Evolutionary conservation across 2,329 filamentous ascomycete species (phyloP).

Genomic region (Aureobasidium sp.): DNA sequence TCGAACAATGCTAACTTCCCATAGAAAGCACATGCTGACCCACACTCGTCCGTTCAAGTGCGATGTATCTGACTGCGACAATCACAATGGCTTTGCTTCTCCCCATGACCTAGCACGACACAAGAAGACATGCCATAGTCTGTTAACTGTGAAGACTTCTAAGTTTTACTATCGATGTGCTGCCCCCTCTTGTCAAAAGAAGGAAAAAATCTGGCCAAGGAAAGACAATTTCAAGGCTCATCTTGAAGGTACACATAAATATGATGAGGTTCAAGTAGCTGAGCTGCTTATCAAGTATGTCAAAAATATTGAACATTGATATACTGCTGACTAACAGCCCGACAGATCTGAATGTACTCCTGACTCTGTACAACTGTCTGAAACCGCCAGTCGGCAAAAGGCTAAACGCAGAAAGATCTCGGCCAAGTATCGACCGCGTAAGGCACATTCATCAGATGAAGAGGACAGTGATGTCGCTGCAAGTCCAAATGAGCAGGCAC

Average conservation of each 20-base stretch:
- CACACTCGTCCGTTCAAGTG: slow-evolving; percentile 10
- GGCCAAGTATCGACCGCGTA: not conserved
- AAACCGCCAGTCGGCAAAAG: not conserved
- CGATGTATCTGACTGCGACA: not conserved
- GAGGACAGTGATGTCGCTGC: not conserved
- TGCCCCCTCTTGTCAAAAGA: slow-evolving; percentile 3
- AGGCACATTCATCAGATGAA: not conserved
- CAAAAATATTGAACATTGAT: accelerated
- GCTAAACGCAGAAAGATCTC: not conserved
- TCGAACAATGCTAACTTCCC: not conserved
- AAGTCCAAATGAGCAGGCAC: not conserved
- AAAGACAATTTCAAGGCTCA: slow-evolving; percentile 13
- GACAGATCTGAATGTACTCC: not conserved
- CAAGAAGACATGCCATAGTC: slow-evolving; percentile 7
- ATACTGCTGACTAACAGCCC: not conserved
- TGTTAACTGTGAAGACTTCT: slow-evolving; percentile 5
- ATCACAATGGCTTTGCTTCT: slow-evolving; percentile 7
- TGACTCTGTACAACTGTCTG: not conserved
- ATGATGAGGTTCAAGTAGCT: not conserved
- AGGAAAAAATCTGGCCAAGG: slow-evolving; percentile 8
- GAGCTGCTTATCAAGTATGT: not conserved
- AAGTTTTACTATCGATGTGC: slow-evolving; percentile 11
- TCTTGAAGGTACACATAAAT: slow-evolving; percentile 7
- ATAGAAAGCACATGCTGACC: slow-evolving; percentile 5
- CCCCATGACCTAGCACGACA: slow-evolving; percentile 8